Conservation (phyloP, 2,329 filamentous ascomycete species). For the Coniochaeta hoffmannii region DNA sequence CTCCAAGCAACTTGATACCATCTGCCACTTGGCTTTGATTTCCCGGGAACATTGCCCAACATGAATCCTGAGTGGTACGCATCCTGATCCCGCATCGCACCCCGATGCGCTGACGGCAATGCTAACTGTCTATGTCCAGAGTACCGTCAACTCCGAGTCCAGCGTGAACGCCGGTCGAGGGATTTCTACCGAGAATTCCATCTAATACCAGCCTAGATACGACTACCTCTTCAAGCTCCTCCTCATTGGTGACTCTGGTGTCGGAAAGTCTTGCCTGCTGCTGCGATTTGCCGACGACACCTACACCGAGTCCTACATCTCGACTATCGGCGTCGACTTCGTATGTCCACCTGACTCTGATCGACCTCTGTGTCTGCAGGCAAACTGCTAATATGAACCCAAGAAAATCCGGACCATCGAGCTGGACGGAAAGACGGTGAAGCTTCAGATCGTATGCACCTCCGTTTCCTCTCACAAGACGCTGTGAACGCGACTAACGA, state of each 20-base stretch:
- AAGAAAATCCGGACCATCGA: slow-evolving; percentile 99
- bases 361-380: neutral
- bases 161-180: neutral
- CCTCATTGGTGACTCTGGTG: slow-evolving; percentile 99
- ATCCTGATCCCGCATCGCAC: slow-evolving; percentile 16
- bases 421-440: slow-evolving; percentile 98
- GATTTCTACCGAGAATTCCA: slow-evolving; percentile 1
- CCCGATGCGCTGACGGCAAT: slow-evolving; percentile 13
- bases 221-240: slow-evolving; percentile 99
- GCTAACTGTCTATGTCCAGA: slow-evolving; percentile 7
- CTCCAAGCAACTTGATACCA: neutral
- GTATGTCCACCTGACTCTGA: slow-evolving; percentile 44
- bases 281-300: slow-evolving; percentile 98
- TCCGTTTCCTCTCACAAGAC: neutral
- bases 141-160: slow-evolving; percentile 3
- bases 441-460: slow-evolving; percentile 87
- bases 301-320: slow-evolving; percentile 99
- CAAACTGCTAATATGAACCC: slow-evolving; percentile 20
- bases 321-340: slow-evolving; percentile 98
- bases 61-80: slow-evolving; percentile 95
- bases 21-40: neutral
- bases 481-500: slow-evolving; percentile 18
- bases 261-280: slow-evolving; percentile 98
- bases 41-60: slow-evolving; percentile 31
- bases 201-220: slow-evolving; percentile 62